These are phyloP conservation scores for Cladosporium sphaerospermum DNA, from an alignment of 2,329 filamentous ascomycete genomes.

Conservation along the genomic window DNA sequence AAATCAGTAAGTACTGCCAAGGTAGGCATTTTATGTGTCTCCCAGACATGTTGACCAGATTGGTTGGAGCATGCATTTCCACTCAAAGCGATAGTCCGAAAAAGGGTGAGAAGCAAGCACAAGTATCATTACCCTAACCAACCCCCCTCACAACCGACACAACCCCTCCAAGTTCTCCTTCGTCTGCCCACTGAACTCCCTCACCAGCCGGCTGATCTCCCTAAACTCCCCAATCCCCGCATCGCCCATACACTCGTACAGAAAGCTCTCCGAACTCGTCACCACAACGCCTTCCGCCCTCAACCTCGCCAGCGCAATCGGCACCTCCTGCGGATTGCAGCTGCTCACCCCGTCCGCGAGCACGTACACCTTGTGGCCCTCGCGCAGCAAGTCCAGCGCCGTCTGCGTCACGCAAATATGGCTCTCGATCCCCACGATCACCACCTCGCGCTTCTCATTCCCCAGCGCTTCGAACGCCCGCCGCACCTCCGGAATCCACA, in stretches of 20 bases:
- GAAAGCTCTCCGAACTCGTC: conserved; percentile 80
- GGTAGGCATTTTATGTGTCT: too few relatives aligned
- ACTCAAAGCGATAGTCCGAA: too few relatives aligned
- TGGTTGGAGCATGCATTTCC: too few relatives aligned
- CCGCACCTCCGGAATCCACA: conserved; percentile 67
- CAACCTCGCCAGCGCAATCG: conserved; percentile 69
- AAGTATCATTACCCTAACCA: not conserved
- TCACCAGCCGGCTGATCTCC: conserved; percentile 67
- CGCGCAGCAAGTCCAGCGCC: conserved; percentile 67
- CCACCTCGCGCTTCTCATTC: conserved; percentile 51
- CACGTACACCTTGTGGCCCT: conserved; percentile 77
- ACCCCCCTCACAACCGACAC: conserved; percentile 47
- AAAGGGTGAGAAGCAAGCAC: not conserved
- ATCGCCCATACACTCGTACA: conserved; percentile 87
- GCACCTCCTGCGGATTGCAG: conserved; percentile 75
- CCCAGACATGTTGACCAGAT: too few relatives aligned
- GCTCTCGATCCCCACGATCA: conserved; percentile 83
- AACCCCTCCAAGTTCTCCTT: conserved; percentile 61
- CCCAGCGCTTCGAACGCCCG: conserved; percentile 35
- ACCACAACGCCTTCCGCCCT: conserved; percentile 69
- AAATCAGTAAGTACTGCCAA: too few relatives aligned
- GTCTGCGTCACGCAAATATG: conserved; percentile 97
- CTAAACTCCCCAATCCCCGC: conserved; percentile 67
- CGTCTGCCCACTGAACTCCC: conserved; percentile 66
- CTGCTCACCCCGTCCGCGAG: conserved; percentile 85